Base-by-base conservation (phyloP, 495 filamentous ascomycete genomes). In the Hamigera avellanea region DNA sequence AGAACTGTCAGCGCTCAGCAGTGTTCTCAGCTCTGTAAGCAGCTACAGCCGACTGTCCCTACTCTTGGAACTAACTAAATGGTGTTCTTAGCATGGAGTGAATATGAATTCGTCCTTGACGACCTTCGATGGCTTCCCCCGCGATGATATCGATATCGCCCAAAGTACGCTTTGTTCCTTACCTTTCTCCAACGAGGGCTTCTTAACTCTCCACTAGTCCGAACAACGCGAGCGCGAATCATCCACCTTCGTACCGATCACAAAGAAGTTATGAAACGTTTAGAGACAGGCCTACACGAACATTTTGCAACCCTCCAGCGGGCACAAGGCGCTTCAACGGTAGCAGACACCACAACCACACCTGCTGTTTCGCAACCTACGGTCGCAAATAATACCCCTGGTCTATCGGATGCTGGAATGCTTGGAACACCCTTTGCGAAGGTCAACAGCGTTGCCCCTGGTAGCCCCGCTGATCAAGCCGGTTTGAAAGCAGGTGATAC, bases 141-240 rank as follows among this genome's bases (percentile, higher is more conserved):
- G 93, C 47, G 78, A 80, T 43, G 93, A 99, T 56, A 77, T 99
- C 37, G 93, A 99, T 54, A 80, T 99, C 43, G 83, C 93, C 19
- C 88, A 94, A 61, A 93, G 86, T 91, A 77, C 48, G 70, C 23
- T 26, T 23, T 28, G 19, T 34, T 32, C 17, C 9, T 43, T 29
- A n/a, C 9, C 16, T 8, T 15, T 8, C 9, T 13, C 14, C 25
- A 4, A 36, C 26, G 30, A 9, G 10, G 2, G 4, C 33, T 23
- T 9, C 25, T 43, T 50, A 43, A 51, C 16, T 15, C 17, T 35
- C 21, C 10, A 25, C 26, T 47, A 93, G 85, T 99, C 50, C 84
- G 93, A 29, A 93, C 84, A 8, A 95, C 88, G 12, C 69, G 93
- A 49, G 72, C 86, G 6, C 80, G 85, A 19, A 95, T 96, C 33